Evolutionary conservation across 352 stramenopile species (phyloP), one percentile per base, ranked within the genome.

Genomic region (Blastocystis sp.): DNA sequence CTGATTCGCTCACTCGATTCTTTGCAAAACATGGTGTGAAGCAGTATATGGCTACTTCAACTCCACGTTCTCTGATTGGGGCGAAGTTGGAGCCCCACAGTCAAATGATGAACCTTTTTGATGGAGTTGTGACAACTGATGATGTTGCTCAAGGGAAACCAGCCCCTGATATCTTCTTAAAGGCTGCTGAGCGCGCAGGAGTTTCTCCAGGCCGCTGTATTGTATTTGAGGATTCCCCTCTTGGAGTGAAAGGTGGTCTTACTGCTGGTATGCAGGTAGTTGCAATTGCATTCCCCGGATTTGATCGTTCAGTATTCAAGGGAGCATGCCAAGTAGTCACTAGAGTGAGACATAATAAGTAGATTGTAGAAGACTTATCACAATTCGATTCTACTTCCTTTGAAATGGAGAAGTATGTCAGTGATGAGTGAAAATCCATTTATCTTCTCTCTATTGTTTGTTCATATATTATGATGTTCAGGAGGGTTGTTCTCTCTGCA

Each of bases 121-220:
- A 84, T 27, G 53, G 33, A 5, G 68, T 84, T 27, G 73, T 84
- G 51, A 84, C 73, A n/a, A 27, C 73, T 3, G 73, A 84, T 58
- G 73, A 84, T 48, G 73, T 84, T 3, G 53, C 33, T 30, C 44
- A 66, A 33, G 78, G 78, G 2, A 89, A 89, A 40, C 78, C 78
- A 30, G 78, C 78, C 76, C 78, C 78, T 19, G 78, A 89, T 56
- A 89, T 89, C 51, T 89, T 89, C 78, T 40, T 89, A 40, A 89
- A 89, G 66, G 78, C 78, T 27, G 78, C 78, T 1, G 56, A 78
- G 30, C n/a, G 73, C 13, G 60, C 66, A 19, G 60, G 60, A 24
- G 35, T 79, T 89, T 57, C 78, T 56, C 78, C 78, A 22, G 13
- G 15, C 6, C 78, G 51, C 6, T 89, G 78, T 40, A 89, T 89